Base-by-base conservation (phyloP, 2,329 filamentous ascomycete species). In the Hymenoscyphus linearis region DNA sequence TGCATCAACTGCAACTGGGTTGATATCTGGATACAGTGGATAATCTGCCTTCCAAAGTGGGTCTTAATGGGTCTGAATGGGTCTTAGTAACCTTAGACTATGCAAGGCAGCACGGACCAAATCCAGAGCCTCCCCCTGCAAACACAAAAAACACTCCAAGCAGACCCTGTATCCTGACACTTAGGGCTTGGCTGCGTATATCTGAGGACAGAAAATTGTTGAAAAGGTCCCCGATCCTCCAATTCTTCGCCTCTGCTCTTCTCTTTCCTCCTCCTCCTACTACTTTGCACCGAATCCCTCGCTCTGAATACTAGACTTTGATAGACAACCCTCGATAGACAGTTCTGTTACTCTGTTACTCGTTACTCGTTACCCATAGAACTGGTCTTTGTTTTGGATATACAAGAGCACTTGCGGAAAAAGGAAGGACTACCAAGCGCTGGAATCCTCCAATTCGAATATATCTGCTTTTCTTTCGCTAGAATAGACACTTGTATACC, bases 341-440 rank as follows among this genome's bases (percentile, higher is more conserved):
- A 37, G 61, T 63, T 59, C 58, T 63, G 52, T 59, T 61, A 55
- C 58, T 59, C 58, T 63, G 52, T 59, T 61, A 55, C 58, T 59
- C 44, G 52, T 60, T 65, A 58, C 58, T 58, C 63, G 55, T 57
- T n/a, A n/a, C 34, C 61, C 57, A 52, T 63, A 63, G 57, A 64
- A 18, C 60, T 64, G 22, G 26, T 58, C 61, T 52, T 53, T 63
- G 61, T 60, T 64, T 60, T 55, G 52, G 52, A 50, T 59, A 55
- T 47, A 59, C 61, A 55, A 66, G 60, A 34, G 53, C 40, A 50
- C 59, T 59, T 58, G 58, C 57, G 40, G 52, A 25, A 57, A 61
- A 59, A 62, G 59, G 40, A 62, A 60, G 68, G 63, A 68, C 68
- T 52, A 70, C 69, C 69, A 70, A 71, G 69, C 69, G 69, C 69